A percentile compares a stretch with the other conserved stretches of the same genome.
These are phyloP conservation scores for Mucor velutinosus DNA, from an alignment of 371 early-diverging fungal genomes.

Conservation along the genomic window DNA sequence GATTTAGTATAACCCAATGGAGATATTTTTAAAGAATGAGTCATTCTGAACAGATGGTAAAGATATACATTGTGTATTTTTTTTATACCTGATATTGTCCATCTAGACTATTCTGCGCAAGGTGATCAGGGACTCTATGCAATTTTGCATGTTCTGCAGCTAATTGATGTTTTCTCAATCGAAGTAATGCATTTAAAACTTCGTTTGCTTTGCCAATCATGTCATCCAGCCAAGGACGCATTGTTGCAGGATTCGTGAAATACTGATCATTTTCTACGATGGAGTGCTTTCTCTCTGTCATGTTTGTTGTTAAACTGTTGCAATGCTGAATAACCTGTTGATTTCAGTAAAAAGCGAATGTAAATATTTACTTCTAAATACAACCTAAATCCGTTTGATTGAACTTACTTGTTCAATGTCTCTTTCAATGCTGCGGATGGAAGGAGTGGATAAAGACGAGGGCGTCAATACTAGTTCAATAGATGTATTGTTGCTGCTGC, in stretches of 20 bases:
- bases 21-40: constrained; percentile 15
- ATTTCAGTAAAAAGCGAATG: neutral
- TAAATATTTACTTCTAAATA: constrained; percentile 2
- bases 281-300: constrained; percentile 17
- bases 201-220: constrained; percentile 49
- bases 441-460: constrained; percentile 4
- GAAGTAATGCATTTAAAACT: constrained; percentile 43
- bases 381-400: constrained; percentile 6
- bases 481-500: neutral
- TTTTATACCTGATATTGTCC: constrained; percentile 1
- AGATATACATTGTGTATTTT: constrained; percentile 3
- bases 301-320: constrained; percentile 30
- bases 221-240: constrained; percentile 45
- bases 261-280: constrained; percentile 10
- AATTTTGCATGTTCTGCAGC: constrained; percentile 16
- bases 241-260: constrained; percentile 6
- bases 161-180: constrained; percentile 47
- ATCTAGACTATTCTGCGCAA: neutral
- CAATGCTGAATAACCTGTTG: constrained; percentile 33
- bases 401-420: constrained; percentile 30
- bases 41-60: constrained; percentile 3
- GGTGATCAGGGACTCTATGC: constrained; percentile 8
- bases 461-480: constrained; percentile 2
- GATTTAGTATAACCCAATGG: constrained; percentile 10
- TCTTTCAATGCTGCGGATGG: constrained; percentile 18